Evolutionary conservation across 306 rosid species (phyloP).

Genomic region (Cicer arietinum): DNA sequence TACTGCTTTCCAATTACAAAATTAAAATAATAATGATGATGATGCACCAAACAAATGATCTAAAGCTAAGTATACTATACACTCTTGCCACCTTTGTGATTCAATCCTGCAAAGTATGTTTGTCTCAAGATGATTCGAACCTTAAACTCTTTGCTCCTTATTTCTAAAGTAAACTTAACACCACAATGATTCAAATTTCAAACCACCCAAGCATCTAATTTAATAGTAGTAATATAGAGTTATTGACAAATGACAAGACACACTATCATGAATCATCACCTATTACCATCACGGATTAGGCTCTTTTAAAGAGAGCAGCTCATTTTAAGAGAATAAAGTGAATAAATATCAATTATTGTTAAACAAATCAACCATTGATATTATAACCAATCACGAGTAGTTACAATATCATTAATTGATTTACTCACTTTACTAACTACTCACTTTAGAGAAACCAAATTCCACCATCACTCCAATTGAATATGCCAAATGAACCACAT

Average conservation of each 20-base stretch:
- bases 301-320: too few species aligned
- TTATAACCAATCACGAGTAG: too few species aligned
- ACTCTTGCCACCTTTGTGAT: background rate
- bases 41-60: background rate
- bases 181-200: conserved; percentile 14
- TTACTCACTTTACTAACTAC: too few species aligned
- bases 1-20: background rate
- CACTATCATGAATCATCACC: background rate
- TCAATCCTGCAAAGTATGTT: background rate
- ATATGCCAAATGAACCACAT: background rate
- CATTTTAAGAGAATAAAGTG: too few species aligned
- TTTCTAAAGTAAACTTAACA: background rate
- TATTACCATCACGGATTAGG: background rate
- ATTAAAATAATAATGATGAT: background rate
- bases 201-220: conserved; percentile 15
- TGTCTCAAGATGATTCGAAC: background rate
- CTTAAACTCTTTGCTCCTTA: conserved; percentile 16
- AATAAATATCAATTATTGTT: too few species aligned
- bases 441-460: too few species aligned
- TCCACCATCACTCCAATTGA: background rate
- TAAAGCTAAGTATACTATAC: background rate
- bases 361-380: too few species aligned
- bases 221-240: background rate
- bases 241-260: conserved; percentile 5
- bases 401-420: too few species aligned